These are phyloP conservation scores for Primulina eburnea DNA, from an alignment of 257 asterid species.

Conservation along the genomic window DNA sequence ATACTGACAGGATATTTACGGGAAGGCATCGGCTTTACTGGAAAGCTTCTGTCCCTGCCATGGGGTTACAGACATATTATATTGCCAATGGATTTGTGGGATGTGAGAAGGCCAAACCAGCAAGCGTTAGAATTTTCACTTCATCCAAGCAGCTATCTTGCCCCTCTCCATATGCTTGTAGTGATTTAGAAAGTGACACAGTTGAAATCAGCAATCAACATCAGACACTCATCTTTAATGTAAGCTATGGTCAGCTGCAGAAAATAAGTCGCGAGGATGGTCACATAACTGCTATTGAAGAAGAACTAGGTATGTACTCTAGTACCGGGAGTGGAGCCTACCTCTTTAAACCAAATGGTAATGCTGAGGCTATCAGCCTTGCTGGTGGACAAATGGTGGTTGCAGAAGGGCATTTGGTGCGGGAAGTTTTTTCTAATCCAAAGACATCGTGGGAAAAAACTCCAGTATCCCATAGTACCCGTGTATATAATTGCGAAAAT, in stretches of 20 bases:
- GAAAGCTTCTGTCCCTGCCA: constrained; percentile 81
- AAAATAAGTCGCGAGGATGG: constrained; percentile 58
- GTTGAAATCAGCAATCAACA: constrained; percentile 64
- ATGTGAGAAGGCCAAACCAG: constrained; percentile 97
- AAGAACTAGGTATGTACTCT: constrained; percentile 77
- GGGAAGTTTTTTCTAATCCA: constrained; percentile 74
- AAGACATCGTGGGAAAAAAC: constrained; percentile 60
- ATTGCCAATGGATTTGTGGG: constrained; percentile 95
- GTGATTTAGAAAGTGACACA: constrained; percentile 54
- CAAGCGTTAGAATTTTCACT: constrained; percentile 44
- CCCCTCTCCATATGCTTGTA: constrained; percentile 70
- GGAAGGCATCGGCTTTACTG: constrained; percentile 89
- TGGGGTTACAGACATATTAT: constrained; percentile 95
- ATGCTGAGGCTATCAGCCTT: constrained; percentile 57
- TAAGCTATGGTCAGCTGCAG: constrained; percentile 62
- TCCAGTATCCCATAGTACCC: constrained; percentile 89
- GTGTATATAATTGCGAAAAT: constrained; percentile 53
- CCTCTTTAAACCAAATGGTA: constrained; percentile 85
- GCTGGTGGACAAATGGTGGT: constrained; percentile 65
- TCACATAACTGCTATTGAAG: constrained; percentile 47
- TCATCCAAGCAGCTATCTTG: constrained; percentile 54
- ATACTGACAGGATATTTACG: constrained; percentile 48
- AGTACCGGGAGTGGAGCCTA: constrained; percentile 92
- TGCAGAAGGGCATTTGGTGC: constrained; percentile 78
- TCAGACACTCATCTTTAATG: constrained; percentile 56